Evolutionary conservation across 225 moss, liverwort and hornwort species (phyloP), one percentile per base, ranked within the genome.

Genomic region (Physcomitrium patens): DNA sequence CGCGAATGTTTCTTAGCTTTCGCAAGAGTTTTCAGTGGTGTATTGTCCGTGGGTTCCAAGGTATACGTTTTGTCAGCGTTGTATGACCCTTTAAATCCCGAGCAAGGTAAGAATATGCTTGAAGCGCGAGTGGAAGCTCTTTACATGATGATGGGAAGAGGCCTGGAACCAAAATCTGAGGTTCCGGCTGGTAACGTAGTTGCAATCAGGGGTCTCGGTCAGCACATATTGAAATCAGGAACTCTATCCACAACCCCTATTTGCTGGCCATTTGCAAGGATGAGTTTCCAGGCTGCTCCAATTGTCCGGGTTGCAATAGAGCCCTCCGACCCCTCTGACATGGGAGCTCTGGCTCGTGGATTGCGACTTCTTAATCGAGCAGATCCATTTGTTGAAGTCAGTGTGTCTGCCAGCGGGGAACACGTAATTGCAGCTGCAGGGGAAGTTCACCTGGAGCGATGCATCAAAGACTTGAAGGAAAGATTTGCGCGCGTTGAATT

Each of bases 301-400:
- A 99, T 99, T 60, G 97, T 99, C 14, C 80, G 95, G 28, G 97
- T 99, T 77, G 97, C 97, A 53, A 89, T 99, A 10, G 97, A 99
- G 79, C 97, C 97, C 12, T 94, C 93, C 31, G 94, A 99, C 71
- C 97, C 97, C 22, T 75, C 81, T 48, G 90, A 99, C 57, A 93
- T 99, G 93, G 97, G 93, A 66, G 95, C 95, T 76, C 75, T 99
- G 72, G 80, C 91, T 72, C 84, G 91, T 70, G 95, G 97, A 18
- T 78, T 99, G 75, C 84, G 94, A 58, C 89, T 99, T 2, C 85
- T 99, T 9, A 94, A 99, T 60, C 84, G 91, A 75, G 95, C 97
- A 45, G 97, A 99, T 82, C 97, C 97, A n/a, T 99, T 99, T 72
- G 97, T 99, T 19, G 97, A 99, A 77, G 95, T 99, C 57, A 91